Evolutionary conservation across 176 grass and related monocot species (phyloP), one percentile per base, ranked within the genome.

Genomic region (Tuctoria greenei): DNA sequence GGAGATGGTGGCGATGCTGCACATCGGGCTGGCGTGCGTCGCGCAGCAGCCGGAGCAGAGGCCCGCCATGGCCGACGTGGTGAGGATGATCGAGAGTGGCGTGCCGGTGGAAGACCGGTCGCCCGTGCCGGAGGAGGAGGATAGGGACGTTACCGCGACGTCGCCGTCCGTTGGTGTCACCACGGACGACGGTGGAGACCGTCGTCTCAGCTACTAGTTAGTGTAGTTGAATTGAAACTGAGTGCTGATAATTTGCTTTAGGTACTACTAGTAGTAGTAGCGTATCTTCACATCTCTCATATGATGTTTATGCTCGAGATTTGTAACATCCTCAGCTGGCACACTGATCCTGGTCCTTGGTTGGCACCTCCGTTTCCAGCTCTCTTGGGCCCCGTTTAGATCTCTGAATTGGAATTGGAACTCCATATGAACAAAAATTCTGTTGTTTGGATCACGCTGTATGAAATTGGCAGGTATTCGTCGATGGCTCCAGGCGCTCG

Each of bases 1-100:
- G 56, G 92, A 94, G 71, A 94, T 94, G 92, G 85, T 94, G 61
- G 85, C 88, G 3, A 74, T 94, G 88, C 81, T 94, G 74, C 92
- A 94, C 60, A 64, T 94, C 45, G 92, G 82, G 20, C 66, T 94
- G 62, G 86, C 82, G 0, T 94, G 88, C 75, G 88, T 88, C 41
- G 52, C 77, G 39, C 23, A 40, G 72, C 23, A 1, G 61, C 90
- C 86, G 10, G 90, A 91, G 25, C 88, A 91, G 81, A 72, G 93
- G 54, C 93, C 93, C 0, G 35, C 57, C 70, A 97, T 97, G 83
- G 44, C 7, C 21, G 90, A 88, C 40, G 90, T 89, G 20, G 83
- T 91, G 41, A 87, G 68, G 83, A 93, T 97, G 90, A 85, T 93
- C 52, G 83, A 97, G 83, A 92, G 84, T n/a, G n/a, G n/a, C 72